phyloP scores from a whole-genome alignment of 805 yeast species.

The Ogataea trehaloabstinens region DNA sequence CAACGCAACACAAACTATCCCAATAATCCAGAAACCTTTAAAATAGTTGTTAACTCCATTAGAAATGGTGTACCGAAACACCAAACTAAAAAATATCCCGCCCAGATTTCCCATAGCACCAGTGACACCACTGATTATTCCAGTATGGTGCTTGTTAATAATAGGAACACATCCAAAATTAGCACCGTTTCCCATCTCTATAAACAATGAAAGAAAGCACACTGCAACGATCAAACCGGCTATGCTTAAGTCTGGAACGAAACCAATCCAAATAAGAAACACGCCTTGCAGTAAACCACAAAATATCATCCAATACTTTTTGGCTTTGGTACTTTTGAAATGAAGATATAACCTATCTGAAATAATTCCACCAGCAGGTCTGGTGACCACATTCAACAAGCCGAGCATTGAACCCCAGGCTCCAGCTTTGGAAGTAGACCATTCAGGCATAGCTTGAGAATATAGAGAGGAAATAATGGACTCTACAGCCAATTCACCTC shows the following conservation, averaged over 20 bases:
- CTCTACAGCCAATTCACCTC: constrained; percentile 32
- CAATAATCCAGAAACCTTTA: constrained; percentile 33
- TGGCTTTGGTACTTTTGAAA: constrained; percentile 30
- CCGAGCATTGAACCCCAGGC: constrained; percentile 35
- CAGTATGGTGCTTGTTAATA: constrained; percentile 33
- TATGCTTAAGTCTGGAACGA: constrained; percentile 25
- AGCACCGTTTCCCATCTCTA: constrained; percentile 41
- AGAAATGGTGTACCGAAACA: constrained; percentile 30
- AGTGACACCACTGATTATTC: constrained; percentile 36
- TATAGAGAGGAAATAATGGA: constrained; percentile 26
- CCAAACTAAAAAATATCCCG: constrained; percentile 35
- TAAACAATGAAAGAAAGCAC: constrained; percentile 31
- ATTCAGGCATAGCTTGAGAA: constrained; percentile 11
- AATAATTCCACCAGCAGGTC: constrained; percentile 31
- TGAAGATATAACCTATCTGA: constrained; percentile 29
- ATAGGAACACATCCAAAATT: constrained; percentile 36
- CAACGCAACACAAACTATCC: constrained; percentile 27
- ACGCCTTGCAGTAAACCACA: constrained; percentile 33
- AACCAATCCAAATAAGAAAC: constrained; percentile 36
- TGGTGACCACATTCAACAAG: constrained; percentile 28
- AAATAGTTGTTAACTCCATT: constrained; percentile 29
- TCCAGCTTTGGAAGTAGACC: constrained; percentile 27
- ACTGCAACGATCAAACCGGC: constrained; percentile 31
- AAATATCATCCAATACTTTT: constrained; percentile 32
- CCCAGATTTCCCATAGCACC: constrained; percentile 38